These are phyloP conservation scores for Iris pallida DNA, from an alignment of 116 monocot species.

Conservation along the genomic window DNA sequence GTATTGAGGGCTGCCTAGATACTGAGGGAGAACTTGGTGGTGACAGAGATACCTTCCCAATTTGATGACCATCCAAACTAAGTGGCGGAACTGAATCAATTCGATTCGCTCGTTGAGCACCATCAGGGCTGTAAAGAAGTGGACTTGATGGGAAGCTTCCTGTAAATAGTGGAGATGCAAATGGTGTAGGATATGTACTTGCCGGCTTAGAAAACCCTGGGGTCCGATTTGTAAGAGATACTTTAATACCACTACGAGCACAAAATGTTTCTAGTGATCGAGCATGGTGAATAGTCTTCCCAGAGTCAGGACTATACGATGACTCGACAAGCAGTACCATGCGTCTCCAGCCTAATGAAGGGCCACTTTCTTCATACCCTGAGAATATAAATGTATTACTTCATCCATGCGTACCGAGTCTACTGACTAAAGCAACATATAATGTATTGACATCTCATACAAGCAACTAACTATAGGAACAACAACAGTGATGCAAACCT, in stretches of 20 bases:
- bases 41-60: conserved; percentile 32
- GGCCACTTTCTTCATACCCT: conserved; percentile 43
- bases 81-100: conserved; percentile 84
- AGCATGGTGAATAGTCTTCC: conserved; percentile 50
- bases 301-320: conserved; percentile 51
- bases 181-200: conserved; percentile 52
- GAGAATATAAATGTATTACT: not conserved
- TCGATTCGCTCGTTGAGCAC: conserved; percentile 44
- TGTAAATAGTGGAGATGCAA: conserved; percentile 73
- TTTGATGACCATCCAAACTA: conserved; percentile 66
- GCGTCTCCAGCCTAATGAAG: conserved; percentile 77
- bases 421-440: too few species aligned
- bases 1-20: conserved; percentile 50
- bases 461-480: not conserved
- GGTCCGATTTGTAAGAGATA: conserved; percentile 35
- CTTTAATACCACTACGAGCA: conserved; percentile 52
- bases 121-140: conserved; percentile 74
- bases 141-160: conserved; percentile 94
- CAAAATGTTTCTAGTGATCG: conserved; percentile 78
- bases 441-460: not conserved
- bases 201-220: conserved; percentile 46
- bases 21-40: conserved; percentile 55
- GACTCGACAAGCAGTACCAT: conserved; percentile 79
- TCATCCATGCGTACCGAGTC: not conserved
- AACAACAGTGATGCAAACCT: conserved; percentile 21